These are phyloP conservation scores for Loxodes magnus DNA, from an alignment of 73 alveolate species.

Conservation along the genomic window DNA sequence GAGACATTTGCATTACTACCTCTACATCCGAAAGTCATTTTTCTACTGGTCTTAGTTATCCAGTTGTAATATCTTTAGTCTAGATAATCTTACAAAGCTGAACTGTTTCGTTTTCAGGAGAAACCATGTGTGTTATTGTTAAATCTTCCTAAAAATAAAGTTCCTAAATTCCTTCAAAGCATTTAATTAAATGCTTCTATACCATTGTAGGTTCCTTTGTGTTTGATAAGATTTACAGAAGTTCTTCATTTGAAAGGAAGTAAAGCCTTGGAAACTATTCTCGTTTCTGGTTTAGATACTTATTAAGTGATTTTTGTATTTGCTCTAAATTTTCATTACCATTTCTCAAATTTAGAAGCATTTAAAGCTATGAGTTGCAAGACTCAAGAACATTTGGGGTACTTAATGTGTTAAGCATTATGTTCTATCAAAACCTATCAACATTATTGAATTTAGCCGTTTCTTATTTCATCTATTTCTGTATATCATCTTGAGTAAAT, in stretches of 20 bases:
- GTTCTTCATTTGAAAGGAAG: conserved; percentile 98
- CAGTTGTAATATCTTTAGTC: conserved; percentile 58
- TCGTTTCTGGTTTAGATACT: conserved; percentile 72
- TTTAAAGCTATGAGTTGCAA: conserved; percentile 49
- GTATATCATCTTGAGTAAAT: conserved; percentile 67
- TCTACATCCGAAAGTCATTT: conserved; percentile 50
- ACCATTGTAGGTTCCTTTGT: conserved; percentile 83
- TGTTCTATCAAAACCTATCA: conserved; percentile 60
- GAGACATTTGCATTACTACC: conserved; percentile 39
- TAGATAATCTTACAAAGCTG: conserved; percentile 35
- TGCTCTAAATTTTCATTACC: conserved; percentile 66
- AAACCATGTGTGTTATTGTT: conserved; percentile 25
- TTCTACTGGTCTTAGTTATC: conserved; percentile 51
- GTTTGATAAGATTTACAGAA: conserved; percentile 94
- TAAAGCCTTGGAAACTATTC: conserved; percentile 91
- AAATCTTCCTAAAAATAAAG: conserved; percentile 37
- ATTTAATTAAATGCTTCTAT: conserved; percentile 51
- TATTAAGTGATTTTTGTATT: conserved; percentile 64
- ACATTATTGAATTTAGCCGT: conserved; percentile 53
- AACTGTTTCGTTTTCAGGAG: conserved; percentile 64
- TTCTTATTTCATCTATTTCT: conserved; percentile 67
- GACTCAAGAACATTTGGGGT: conserved; percentile 70
- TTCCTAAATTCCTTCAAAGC: conserved; percentile 47
- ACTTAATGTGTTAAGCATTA: conserved; percentile 43
- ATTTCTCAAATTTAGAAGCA: conserved; percentile 34